Evolutionary conservation across 1,139 yeast species (phyloP).

Genomic region (Geotrichum fermentans): DNA sequence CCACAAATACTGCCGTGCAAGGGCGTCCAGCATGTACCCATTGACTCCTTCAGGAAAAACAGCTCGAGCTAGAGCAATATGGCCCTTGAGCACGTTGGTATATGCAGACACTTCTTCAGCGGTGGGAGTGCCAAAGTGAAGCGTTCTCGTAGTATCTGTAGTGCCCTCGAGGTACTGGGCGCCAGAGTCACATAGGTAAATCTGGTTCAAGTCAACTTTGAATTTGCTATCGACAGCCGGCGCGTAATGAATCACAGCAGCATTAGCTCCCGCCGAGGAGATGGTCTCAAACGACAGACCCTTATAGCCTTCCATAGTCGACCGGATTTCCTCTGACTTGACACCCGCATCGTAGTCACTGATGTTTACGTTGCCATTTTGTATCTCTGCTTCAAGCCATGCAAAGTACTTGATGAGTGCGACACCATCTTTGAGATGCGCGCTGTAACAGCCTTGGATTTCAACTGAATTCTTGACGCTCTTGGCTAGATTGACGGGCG

Average conservation of each 20-base stretch:
- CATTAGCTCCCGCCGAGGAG: slow-evolving; percentile 88
- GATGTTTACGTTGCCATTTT: slow-evolving; percentile 49
- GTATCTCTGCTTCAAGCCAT: slow-evolving; percentile 73
- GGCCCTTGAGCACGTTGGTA: slow-evolving; percentile 89
- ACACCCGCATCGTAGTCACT: slow-evolving; percentile 80
- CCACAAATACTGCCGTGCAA: slow-evolving; percentile 93
- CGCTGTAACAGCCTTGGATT: slow-evolving; percentile 64
- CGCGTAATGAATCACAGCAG: slow-evolving; percentile 87
- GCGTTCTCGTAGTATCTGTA: slow-evolving; percentile 91
- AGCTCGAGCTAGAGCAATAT: slow-evolving; percentile 69
- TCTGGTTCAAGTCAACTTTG: slow-evolving; percentile 66
- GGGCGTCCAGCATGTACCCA: slow-evolving; percentile 75
- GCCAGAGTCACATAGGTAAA: slow-evolving; percentile 88
- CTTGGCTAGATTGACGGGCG: slow-evolving; percentile 63
- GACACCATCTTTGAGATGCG: slow-evolving; percentile 84
- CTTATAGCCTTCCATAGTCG: slow-evolving; percentile 49
- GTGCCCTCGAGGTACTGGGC: slow-evolving; percentile 94
- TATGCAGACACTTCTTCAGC: slow-evolving; percentile 66
- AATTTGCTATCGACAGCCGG: slow-evolving; percentile 62
- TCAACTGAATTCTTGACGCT: slow-evolving; percentile 72
- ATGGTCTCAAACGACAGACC: slow-evolving; percentile 92
- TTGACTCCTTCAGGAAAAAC: slow-evolving; percentile 84
- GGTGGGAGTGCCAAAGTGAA: slow-evolving; percentile 71
- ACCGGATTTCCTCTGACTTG: slow-evolving; percentile 58
- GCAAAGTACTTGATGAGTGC: slow-evolving; percentile 75